These are phyloP conservation scores for Vigna radiata DNA, from an alignment of 306 rosid genomes.

Conservation along the genomic window DNA sequence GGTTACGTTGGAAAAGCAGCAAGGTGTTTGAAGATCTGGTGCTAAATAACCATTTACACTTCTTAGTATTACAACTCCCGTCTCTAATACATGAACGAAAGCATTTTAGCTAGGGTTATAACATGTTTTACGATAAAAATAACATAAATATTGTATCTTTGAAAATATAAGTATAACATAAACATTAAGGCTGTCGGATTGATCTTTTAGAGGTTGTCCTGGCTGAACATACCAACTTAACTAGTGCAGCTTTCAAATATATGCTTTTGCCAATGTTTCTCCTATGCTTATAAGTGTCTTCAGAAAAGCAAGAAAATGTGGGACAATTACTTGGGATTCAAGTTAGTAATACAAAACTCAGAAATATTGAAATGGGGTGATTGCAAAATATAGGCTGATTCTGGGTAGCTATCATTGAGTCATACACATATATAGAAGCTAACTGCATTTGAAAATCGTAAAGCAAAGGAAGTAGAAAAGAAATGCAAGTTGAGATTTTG, in stretches of 20 bases:
- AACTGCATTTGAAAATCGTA: neutral
- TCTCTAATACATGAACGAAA: neutral
- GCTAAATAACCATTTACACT: neutral
- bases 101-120: neutral
- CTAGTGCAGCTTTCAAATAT: no score
- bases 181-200: neutral
- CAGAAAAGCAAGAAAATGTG: slow-evolving; percentile 23
- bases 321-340: slow-evolving; percentile 43
- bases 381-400: no score
- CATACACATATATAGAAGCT: neutral
- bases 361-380: neutral
- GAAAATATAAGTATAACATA: neutral
- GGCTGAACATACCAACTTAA: neutral
- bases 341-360: slow-evolving; percentile 29
- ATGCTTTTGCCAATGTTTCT: neutral
- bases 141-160: neutral
- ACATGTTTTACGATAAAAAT: neutral
- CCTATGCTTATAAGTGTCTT: neutral
- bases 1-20: neutral
- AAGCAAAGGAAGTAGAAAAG: slow-evolving; percentile 11
- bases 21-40: no score
- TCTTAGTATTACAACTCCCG: neutral
- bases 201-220: neutral
- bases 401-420: no score
- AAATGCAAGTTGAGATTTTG: slow-evolving; percentile 25